Conservation (phyloP, 1,139 yeast species). For the Protomyces inundatus region DNA sequence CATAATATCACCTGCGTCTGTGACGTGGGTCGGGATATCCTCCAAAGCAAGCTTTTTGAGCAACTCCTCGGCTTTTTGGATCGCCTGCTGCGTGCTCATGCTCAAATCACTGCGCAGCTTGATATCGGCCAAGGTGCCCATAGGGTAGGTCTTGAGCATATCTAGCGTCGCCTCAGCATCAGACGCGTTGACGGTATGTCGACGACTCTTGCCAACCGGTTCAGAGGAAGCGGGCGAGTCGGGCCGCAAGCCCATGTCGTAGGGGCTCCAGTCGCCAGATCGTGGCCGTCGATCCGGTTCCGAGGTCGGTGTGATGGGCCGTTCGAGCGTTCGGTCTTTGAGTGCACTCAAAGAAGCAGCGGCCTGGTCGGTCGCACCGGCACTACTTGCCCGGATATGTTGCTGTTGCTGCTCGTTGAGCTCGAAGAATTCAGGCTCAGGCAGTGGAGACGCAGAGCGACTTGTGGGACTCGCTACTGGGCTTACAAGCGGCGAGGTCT, state of each 20-base stretch:
- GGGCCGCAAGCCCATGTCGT: not conserved
- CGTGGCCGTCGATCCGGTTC: constrained; percentile 1
- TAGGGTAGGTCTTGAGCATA: constrained; percentile 27
- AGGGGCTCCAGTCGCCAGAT: constrained; percentile 18
- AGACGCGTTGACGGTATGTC: constrained; percentile 12
- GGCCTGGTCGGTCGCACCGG: constrained; percentile 27
- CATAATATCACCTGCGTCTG: constrained; percentile 83
- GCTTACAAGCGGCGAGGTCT: constrained; percentile 88
- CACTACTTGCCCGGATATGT: constrained; percentile 20
- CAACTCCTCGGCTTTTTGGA: constrained; percentile 62
- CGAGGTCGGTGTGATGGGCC: constrained; percentile 1
- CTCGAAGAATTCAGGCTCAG: constrained; percentile 23
- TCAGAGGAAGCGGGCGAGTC: not conserved
- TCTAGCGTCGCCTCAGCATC: not conserved
- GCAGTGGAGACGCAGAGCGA: constrained; percentile 7
- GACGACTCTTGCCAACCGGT: not conserved
- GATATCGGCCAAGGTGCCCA: constrained; percentile 10
- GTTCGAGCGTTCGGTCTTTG: not conserved
- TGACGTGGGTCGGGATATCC: constrained; percentile 83
- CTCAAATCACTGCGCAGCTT: constrained; percentile 33
- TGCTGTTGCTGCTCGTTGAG: constrained; percentile 19
- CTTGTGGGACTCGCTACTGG: constrained; percentile 47
- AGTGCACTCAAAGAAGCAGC: not conserved
- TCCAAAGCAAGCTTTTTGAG: constrained; percentile 61
- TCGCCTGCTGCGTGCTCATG: constrained; percentile 42